Base-by-base conservation (phyloP, 495 filamentous ascomycete species). In the Hypoxylon lenormandii region DNA sequence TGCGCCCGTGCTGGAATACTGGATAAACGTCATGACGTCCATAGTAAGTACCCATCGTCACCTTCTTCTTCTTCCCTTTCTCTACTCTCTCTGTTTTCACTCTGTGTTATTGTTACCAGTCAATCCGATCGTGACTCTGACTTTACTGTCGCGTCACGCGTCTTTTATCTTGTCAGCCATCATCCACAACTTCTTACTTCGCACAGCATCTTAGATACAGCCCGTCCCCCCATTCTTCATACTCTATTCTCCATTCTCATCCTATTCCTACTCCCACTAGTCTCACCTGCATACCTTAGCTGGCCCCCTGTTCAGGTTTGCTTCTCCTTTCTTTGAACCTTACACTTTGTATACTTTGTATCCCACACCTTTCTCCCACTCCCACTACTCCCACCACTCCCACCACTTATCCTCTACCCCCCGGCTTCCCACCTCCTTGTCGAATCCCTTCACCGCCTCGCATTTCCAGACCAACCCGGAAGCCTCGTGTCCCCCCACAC, bases 31-130 rank as follows among this genome's bases (percentile, higher is more conserved):
- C 77, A 81, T 81, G 80, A 80, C 80, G 75, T 81, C 79, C 68
- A 81, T 81, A 76, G 80, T 81, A 67, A 80, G 80, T 79, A 38
- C 60, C n/a, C n/a, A n/a, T n/a, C n/a, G 26, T 67, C 53, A 33
- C 63, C 54, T 23, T 64, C 50, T 36, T 58, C 30, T n/a, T 46
- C 18, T 22, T 43, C 16, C 47, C 45, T 42, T 18, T 46, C 60
- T 36, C 46, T 46, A 52, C 40, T 46, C 37, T 26, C 18, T 28
- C 16, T 64, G 11, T 48, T 45, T 46, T 18, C 55, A 54, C 63
- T 46, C 37, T 16, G 37, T 59, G 43, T 40, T 48, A 26, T 40
- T 40, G 21, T 53, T 50, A 7, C 16, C 12, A 8, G 40, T 28
- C 40, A 10, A 46, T 30, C 49, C 10, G 45, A 66, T 61, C 23